A percentile compares a stretch with the other conserved stretches of the same genome.
These are phyloP conservation scores for Globisporangium recalcitrans DNA, from an alignment of 352 stramenopile genomes.

Conservation along the genomic window DNA sequence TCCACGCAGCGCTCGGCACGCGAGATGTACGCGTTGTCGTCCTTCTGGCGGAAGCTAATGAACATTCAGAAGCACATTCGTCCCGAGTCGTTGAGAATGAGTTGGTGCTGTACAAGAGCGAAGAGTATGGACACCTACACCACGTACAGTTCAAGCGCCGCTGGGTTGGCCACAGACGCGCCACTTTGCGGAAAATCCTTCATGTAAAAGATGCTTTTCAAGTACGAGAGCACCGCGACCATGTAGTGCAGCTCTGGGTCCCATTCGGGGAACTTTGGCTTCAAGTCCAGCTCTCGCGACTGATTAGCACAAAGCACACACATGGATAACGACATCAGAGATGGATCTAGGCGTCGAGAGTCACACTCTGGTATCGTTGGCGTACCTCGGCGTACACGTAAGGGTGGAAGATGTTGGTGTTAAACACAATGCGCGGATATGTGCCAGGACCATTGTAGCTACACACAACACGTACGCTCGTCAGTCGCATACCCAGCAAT, in stretches of 20 bases:
- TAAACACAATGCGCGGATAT: slow-evolving; percentile 92
- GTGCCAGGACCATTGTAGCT: slow-evolving; percentile 93
- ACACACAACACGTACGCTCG: slow-evolving; percentile 18
- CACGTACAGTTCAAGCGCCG: slow-evolving; percentile 83
- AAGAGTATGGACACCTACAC: not conserved
- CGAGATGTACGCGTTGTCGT: slow-evolving; percentile 78
- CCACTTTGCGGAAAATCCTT: slow-evolving; percentile 84
- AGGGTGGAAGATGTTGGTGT: slow-evolving; percentile 91
- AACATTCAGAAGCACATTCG: not conserved
- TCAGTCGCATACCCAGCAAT: too few relatives aligned
- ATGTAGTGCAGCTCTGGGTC: slow-evolving; percentile 94
- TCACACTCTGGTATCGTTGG: not conserved
- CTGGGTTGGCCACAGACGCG: slow-evolving; percentile 66
- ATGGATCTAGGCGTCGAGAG: not conserved
- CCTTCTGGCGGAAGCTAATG: slow-evolving; percentile 73
- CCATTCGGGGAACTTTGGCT: slow-evolving; percentile 90
- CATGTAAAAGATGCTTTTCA: slow-evolving; percentile 98
- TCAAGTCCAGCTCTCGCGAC: slow-evolving; percentile 89
- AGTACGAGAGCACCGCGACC: slow-evolving; percentile 93
- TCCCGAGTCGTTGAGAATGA: not conserved
- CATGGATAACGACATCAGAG: not conserved
- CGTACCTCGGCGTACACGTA: slow-evolving; percentile 82
- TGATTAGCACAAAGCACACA: slow-evolving; percentile 16
- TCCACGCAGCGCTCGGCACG: slow-evolving; percentile 90
- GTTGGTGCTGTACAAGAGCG: not conserved